Base-by-base conservation (phyloP, 2,329 filamentous ascomycete genomes). In the Fusarium oxysporum region DNA sequence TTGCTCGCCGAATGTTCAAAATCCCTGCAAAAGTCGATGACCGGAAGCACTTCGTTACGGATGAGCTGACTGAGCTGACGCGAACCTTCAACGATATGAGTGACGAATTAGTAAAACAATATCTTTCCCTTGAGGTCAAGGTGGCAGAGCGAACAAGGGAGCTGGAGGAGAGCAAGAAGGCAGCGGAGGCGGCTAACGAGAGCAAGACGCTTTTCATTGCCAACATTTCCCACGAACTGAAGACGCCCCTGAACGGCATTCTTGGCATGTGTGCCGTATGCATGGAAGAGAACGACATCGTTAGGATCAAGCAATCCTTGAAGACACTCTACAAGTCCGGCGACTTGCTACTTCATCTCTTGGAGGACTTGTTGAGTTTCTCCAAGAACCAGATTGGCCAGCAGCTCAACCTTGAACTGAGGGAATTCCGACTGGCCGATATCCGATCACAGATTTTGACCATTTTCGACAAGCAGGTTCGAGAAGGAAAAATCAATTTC, bases 191-290 rank as follows among this genome's bases (percentile, higher is more conserved):
- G n/a, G 95, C 95, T 7, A 98, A 97, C 77, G 93, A 97, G 82
- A 97, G 94, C 86, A 99, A 99, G 84, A 98, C 96, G 0, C 86
- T 98, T 13, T 98, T 98, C 83, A 97, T 99, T 71, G 96, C 96
- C 23, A 98, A 98, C 77, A 97, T 98, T 56, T 92, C 90, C 2
- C 90, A 92, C 76, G 90, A 98, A 81, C 86, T 99, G 40, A 97
- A 97, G 80, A 99, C 96, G 3, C 96, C 96, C 0, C 87, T 98
- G 64, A 98, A 98, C 78, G 96, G 96, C 17, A 98, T 98, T 54
- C 86, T 99, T 77, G 96, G 96, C 66, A 96, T 98, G 92, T 95
- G 92, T 75, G 93, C 94, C 0, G 92, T 97, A 2, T 96, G 94
- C 81, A 96, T 97, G 94, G 93, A 95, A 72, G 95, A 97, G 80